Conservation (phyloP, 2,329 filamentous ascomycete species). For the Tetracladium maxilliforme region DNA sequence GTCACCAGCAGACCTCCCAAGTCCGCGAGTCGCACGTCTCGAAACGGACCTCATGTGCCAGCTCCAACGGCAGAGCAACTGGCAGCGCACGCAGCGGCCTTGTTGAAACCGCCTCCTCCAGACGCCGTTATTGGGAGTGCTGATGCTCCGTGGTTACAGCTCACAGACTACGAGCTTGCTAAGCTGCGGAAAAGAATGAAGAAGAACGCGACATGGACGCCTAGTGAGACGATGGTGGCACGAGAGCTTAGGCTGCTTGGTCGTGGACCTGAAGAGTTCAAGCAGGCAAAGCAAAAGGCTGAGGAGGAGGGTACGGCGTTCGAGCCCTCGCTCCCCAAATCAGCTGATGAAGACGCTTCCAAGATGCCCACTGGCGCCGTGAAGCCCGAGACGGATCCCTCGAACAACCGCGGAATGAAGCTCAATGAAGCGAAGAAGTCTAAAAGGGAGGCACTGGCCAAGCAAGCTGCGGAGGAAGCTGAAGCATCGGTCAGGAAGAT, state of each 20-base stretch:
- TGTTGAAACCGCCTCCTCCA: constrained; percentile 40
- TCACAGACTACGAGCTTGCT: constrained; percentile 50
- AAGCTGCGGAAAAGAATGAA: constrained; percentile 75
- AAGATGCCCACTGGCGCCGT: constrained; percentile 41
- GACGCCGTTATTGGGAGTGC: constrained; percentile 41
- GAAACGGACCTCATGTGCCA: constrained; percentile 17
- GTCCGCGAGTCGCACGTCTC: constrained; percentile 11
- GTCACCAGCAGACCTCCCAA: constrained; percentile 8
- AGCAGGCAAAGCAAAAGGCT: constrained; percentile 46
- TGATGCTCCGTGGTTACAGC: constrained; percentile 50
- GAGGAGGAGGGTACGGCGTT: constrained; percentile 51
- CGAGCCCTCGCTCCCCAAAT: constrained; percentile 25
- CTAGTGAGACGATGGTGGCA: constrained; percentile 75
- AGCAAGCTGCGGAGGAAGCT: constrained; percentile 46
- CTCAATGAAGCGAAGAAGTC: constrained; percentile 65
- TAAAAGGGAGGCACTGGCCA: constrained; percentile 50
- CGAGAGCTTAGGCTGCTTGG: constrained; percentile 60
- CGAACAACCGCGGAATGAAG: constrained; percentile 37
- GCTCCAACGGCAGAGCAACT: constrained; percentile 5
- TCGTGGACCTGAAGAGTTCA: constrained; percentile 48
- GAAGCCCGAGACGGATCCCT: not conserved
- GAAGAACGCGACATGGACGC: constrained; percentile 78
- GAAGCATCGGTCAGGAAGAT: constrained; percentile 40
- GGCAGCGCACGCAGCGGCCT: constrained; percentile 9
- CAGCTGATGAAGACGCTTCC: constrained; percentile 35